phyloP scores from a whole-genome alignment of 2,329 filamentous ascomycete genomes.

The Botrytis cinerea region DNA sequence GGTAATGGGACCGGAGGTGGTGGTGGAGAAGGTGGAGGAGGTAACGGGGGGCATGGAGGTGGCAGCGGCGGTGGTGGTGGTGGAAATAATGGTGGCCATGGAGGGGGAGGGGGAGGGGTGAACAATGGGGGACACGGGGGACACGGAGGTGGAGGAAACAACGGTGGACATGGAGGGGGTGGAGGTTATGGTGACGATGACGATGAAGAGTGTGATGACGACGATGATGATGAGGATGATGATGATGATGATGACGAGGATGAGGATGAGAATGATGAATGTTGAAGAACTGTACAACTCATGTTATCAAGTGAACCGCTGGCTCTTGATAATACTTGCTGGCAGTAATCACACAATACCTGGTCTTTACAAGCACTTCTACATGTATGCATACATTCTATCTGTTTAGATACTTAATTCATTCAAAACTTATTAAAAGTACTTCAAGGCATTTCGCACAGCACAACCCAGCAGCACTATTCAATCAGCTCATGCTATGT shows the following conservation, averaged over 20 bases:
- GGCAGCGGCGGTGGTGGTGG: not conserved
- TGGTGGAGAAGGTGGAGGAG: rapidly evolving
- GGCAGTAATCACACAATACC: not conserved
- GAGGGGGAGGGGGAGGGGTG: not conserved
- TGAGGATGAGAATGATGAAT: not conserved
- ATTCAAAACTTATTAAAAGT: not conserved
- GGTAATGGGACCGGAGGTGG: not conserved
- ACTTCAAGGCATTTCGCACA: not conserved
- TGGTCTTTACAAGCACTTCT: too few species aligned
- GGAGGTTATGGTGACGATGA: not conserved
- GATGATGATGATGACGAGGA: not conserved
- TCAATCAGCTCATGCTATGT: not conserved
- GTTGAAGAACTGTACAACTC: not conserved
- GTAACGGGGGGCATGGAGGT: too few species aligned
- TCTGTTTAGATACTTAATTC: not conserved
- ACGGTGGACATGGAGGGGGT: not conserved
- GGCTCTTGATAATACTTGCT: not conserved
- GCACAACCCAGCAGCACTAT: not conserved
- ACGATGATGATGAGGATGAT: not conserved
- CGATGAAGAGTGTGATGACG: not conserved
- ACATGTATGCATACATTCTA: not conserved
- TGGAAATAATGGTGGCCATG: not conserved
- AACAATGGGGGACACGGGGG: not conserved
- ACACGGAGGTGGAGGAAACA: not conserved
- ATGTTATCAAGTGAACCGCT: not conserved